Base-by-base conservation (phyloP, 2,329 filamentous ascomycete genomes). In the Aspergillus oerlinghausenensis region DNA sequence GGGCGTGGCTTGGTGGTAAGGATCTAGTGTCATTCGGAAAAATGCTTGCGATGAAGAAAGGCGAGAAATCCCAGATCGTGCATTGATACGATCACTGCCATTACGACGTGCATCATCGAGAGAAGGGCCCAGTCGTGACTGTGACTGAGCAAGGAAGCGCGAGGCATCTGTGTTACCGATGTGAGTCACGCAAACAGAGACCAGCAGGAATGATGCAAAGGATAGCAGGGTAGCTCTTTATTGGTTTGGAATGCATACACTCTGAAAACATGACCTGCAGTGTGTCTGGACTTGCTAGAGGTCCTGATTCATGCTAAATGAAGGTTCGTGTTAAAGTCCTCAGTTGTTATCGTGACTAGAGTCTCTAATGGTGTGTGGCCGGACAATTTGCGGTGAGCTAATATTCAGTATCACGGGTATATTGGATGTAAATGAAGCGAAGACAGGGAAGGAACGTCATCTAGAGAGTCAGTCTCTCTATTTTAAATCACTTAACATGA, bases 91-190 rank as follows among this genome's bases (percentile, higher is more conserved):
- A 67, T 77, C 80, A 69, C 77, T 71, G 51, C 75, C 78, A 68
- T 74, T 78, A 63, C 74, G 68, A 64, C 80, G 74, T 54, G 71
- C 62, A 52, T 78, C 73, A 55, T 84, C 84, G 58, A 83, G 75
- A 71, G 88, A 84, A 76, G 92, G 86, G 64, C 88, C 90, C 68
- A 97, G 81, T 61, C 91, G 88, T 60, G 92, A 96, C 80, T 96
- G 92, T 64, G 92, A 97, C 84, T 97, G 94, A 60, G 92, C 90
- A 67, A 99, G 86, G 74, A 99, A 99, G 66, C 88, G 88, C 65
- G 93, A 97, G 69, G 94, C 94, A 87, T 97, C 94, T 77, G 19
- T 43, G 23, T 23, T 23, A 14, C 26, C 10, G 43, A 43, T 25
- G 43, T 47, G 43, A 47, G 43, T 23, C 10, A 25, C 6, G 43